Percentiles rank a stretch among this genome's conserved stretches.
These are phyloP conservation scores for Diaporthe sp. DNA, from an alignment of 2,329 filamentous ascomycete species.

Conservation along the genomic window DNA sequence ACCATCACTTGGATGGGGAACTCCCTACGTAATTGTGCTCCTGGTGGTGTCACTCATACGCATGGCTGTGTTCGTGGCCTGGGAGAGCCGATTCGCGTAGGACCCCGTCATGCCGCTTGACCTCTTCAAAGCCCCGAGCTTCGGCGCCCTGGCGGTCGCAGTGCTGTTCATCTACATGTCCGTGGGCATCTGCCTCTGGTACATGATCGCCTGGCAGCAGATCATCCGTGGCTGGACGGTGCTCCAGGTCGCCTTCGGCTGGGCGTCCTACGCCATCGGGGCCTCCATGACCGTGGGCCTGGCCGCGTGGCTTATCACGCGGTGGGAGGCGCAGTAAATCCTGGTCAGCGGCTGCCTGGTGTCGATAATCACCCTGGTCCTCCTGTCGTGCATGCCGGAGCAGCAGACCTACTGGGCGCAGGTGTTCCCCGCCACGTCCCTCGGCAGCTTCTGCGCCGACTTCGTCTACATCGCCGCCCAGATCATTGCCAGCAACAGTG, in stretches of 20 bases:
- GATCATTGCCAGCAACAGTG: constrained; percentile 1
- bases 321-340: not conserved
- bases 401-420: not conserved
- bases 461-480: not conserved
- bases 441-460: not conserved
- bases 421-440: not conserved
- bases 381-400: not conserved
- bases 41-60: not conserved
- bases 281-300: not conserved
- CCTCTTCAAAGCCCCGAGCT: not conserved
- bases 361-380: not conserved
- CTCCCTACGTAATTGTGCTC: not conserved
- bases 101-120: not conserved
- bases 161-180: not conserved
- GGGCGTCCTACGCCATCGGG: not conserved
- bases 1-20: not conserved
- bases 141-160: not conserved
- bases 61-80: not conserved
- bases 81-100: not conserved
- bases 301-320: not conserved
- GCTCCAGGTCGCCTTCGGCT: not conserved
- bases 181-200: not conserved
- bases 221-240: constrained; percentile 1
- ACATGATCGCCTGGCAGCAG: constrained; percentile 4
- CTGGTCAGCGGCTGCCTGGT: not conserved